These are phyloP conservation scores for Leccinum olivaceopallidum DNA, from an alignment of 768 basidiomycete genomes.

Conservation along the genomic window DNA sequence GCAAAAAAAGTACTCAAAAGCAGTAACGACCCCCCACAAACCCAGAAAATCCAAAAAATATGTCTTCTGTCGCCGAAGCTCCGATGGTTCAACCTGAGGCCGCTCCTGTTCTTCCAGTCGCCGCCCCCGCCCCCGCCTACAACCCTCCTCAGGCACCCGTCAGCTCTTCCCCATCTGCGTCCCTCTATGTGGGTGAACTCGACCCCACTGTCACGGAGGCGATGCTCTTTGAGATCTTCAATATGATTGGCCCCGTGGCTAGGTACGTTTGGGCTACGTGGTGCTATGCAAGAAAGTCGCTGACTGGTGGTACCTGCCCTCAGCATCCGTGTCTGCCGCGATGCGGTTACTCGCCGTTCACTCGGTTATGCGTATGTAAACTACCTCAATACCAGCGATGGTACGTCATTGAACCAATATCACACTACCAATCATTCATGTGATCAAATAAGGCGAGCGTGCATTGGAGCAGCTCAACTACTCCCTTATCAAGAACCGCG, in stretches of 20 bases:
- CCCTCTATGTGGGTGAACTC: constrained; percentile 98
- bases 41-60: constrained; percentile 44
- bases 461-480: constrained; percentile 99
- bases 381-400: constrained; percentile 94
- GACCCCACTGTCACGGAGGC: constrained; percentile 98
- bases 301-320: not conserved
- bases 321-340: constrained; percentile 99
- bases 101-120: constrained; percentile 37
- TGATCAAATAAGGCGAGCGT: constrained; percentile 71
- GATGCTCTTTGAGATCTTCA: constrained; percentile 99
- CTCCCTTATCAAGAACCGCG: constrained; percentile 96
- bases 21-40: constrained; percentile 87
- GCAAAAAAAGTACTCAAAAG: constrained; percentile 80
- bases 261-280: constrained; percentile 54
- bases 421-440: constrained; percentile 1
- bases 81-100: constrained; percentile 52
- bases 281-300: not conserved
- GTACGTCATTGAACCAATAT: constrained; percentile 42
- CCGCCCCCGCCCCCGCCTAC: constrained; percentile 50
- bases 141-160: constrained; percentile 52
- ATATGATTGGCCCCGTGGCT: constrained; percentile 99
- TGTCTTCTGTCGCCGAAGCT: constrained; percentile 63
- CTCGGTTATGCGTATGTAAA: constrained; percentile 99
- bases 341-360: constrained; percentile 98
- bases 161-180: constrained; percentile 78